Evolutionary conservation across 2,329 filamentous ascomycete species (phyloP).

Genomic region (Lomentospora prolificans): DNA sequence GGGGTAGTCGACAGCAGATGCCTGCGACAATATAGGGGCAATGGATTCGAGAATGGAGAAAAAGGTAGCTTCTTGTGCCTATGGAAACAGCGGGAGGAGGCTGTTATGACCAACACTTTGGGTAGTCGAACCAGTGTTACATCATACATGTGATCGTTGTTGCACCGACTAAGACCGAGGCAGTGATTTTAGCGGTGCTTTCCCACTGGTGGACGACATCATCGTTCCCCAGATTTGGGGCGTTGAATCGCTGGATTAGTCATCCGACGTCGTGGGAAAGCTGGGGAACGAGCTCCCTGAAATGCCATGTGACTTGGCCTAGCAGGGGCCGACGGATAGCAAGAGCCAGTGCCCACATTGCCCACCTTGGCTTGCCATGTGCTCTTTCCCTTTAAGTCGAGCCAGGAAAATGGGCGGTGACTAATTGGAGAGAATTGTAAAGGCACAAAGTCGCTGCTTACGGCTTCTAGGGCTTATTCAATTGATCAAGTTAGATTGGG

Average conservation of each 20-base stretch:
- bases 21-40: too few relatives aligned
- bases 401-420: too few relatives aligned
- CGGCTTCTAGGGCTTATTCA: too few relatives aligned
- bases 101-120: background rate
- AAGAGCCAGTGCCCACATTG: too few relatives aligned
- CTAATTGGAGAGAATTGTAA: too few relatives aligned
- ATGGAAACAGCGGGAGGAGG: background rate
- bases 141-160: conserved; percentile 8
- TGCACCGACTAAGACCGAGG: conserved; percentile 7
- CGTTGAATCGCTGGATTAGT: background rate
- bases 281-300: background rate
- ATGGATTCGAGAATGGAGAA: background rate
- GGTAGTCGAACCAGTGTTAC: background rate
- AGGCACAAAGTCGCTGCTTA: too few relatives aligned
- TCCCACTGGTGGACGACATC: background rate
- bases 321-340: background rate
- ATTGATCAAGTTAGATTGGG: too few relatives aligned
- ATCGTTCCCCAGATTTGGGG: background rate
- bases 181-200: conserved; percentile 1
- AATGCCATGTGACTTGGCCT: background rate
- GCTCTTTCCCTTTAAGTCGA: too few relatives aligned
- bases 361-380: too few relatives aligned
- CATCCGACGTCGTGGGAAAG: background rate
- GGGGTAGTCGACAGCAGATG: too few relatives aligned
- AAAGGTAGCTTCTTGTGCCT: background rate